phyloP scores from a whole-genome alignment of 1,284 basidiomycete genomes.

The Ustilago shanxiensis region DNA sequence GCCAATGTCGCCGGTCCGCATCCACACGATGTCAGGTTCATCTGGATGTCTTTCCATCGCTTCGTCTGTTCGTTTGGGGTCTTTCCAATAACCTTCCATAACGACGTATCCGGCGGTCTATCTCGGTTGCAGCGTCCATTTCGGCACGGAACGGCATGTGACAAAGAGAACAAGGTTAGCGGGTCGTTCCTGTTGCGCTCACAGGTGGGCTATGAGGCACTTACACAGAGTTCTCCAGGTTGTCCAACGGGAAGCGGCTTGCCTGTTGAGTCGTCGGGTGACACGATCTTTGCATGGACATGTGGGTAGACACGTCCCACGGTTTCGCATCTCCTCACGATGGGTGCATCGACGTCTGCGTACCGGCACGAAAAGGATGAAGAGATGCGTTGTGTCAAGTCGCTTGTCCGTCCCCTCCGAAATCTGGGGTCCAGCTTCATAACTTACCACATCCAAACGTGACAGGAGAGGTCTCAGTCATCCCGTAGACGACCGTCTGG shows the following conservation, averaged over 20 bases:
- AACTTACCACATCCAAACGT: constrained; percentile 76
- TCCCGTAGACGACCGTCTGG: constrained; percentile 76
- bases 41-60: constrained; percentile 75
- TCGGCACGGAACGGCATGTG: constrained; percentile 11
- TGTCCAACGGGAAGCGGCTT: constrained; percentile 60
- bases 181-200: background rate
- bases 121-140: constrained; percentile 10
- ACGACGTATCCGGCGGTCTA: constrained; percentile 79
- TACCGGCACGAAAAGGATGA: background rate
- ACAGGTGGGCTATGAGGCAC: background rate
- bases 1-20: constrained; percentile 86
- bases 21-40: constrained; percentile 77
- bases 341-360: constrained; percentile 73
- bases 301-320: constrained; percentile 82
- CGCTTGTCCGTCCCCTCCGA: background rate
- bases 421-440: background rate
- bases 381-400: background rate
- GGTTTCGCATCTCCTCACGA: constrained; percentile 82
- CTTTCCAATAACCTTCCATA: constrained; percentile 86
- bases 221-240: constrained; percentile 79
- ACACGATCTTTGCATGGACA: constrained; percentile 80
- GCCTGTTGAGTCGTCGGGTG: constrained; percentile 72
- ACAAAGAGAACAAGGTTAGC: constrained; percentile 10
- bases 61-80: constrained; percentile 78
- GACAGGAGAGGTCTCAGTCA: constrained; percentile 76